Percentiles rank a stretch among this genome's conserved stretches.
phyloP scores from a whole-genome alignment of 2,329 filamentous ascomycete genomes.

The Macrophomina tecta region DNA sequence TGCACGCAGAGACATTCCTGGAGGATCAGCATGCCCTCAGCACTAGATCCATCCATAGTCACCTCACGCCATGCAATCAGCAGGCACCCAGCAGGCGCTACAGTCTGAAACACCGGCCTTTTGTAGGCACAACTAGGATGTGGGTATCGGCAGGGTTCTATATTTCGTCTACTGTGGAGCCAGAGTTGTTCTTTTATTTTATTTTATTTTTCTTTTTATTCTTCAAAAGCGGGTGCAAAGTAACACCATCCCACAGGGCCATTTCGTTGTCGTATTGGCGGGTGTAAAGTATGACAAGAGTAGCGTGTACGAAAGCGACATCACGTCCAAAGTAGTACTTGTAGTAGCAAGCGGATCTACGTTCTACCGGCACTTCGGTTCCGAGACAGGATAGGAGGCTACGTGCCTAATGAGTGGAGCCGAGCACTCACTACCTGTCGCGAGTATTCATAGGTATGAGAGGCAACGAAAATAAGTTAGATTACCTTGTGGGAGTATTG shows the following conservation, averaged over 20 bases:
- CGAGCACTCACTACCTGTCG: neutral
- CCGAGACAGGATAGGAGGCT: neutral
- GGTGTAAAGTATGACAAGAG: neutral
- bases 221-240: neutral
- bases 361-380: neutral
- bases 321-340: neutral
- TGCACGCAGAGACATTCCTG: neutral
- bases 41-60: neutral
- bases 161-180: neutral
- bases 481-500: conserved; percentile 2
- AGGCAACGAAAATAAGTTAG: neutral
- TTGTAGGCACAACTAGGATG: too few species aligned
- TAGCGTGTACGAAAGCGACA: neutral
- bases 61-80: neutral
- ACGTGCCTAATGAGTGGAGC: neutral
- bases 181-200: too few species aligned
- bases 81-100: neutral
- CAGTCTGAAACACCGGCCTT: neutral
- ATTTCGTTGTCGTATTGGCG: neutral
- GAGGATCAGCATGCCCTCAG: neutral
- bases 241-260: neutral
- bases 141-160: too few species aligned
- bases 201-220: neutral
- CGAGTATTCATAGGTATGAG: neutral
- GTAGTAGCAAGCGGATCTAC: neutral